Percentiles rank a stretch among this genome's conserved stretches.
phyloP scores from a whole-genome alignment of 257 asterid species.

The Orobanche coerulescens region DNA sequence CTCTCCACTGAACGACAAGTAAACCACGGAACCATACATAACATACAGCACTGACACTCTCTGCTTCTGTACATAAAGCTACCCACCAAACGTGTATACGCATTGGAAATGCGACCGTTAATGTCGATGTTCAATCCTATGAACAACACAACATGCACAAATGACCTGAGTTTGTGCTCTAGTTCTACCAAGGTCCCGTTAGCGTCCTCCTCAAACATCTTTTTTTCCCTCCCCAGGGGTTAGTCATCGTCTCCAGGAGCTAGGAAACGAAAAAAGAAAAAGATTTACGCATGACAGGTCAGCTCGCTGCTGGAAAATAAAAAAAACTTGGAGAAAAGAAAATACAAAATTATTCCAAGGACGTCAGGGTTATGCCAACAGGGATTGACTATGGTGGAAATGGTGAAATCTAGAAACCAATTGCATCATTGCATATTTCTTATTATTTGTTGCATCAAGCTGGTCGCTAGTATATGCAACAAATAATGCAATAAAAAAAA shows the following conservation, averaged over 20 bases:
- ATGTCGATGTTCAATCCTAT: constrained; percentile 16
- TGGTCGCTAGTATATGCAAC: too few species aligned
- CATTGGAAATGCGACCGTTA: too few species aligned
- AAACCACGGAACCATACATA: constrained; percentile 20
- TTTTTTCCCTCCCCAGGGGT: constrained; percentile 45
- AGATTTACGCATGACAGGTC: not conserved
- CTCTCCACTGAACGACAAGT: constrained; percentile 13
- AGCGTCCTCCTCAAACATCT: constrained; percentile 68
- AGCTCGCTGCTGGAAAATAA: not conserved
- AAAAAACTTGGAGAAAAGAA: not conserved
- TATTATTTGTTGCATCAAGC: too few species aligned
- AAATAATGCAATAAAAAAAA: too few species aligned
- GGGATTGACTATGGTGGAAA: too few species aligned
- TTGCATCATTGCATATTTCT: too few species aligned
- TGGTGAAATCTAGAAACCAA: too few species aligned
- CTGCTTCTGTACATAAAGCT: constrained; percentile 31
- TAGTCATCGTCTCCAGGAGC: constrained; percentile 48
- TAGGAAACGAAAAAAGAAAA: constrained; percentile 9
- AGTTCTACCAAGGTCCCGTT: constrained; percentile 77
- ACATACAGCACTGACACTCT: constrained; percentile 22
- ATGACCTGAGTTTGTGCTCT: not conserved
- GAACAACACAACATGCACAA: constrained; percentile 23
- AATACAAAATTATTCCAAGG: not conserved
- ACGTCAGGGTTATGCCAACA: too few species aligned
- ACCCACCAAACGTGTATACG: not conserved